Conservation (phyloP, 2,329 filamentous ascomycete species). For the Neobulgaria alba region DNA sequence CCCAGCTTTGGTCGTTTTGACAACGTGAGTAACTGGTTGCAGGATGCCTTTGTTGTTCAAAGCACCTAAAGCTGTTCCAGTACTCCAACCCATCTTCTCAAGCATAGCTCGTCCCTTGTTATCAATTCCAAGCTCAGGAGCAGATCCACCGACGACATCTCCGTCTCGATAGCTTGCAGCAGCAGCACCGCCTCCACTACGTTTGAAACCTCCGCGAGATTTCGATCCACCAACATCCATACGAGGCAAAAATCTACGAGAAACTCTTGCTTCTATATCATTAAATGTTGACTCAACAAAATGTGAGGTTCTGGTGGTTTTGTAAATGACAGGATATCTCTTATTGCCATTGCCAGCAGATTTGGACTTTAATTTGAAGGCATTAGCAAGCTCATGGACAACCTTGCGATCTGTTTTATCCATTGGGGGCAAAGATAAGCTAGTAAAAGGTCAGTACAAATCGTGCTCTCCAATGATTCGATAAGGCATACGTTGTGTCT, state of each 20-base stretch:
- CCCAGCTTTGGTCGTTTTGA: conserved; percentile 80
- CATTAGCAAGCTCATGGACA: conserved; percentile 70
- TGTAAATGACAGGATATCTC: conserved; percentile 69
- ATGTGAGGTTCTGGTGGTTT: conserved; percentile 56
- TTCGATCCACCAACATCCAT: conserved; percentile 35
- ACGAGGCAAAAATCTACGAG: conserved; percentile 47
- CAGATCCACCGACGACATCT: conserved; percentile 76
- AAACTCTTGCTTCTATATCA: conserved; percentile 37
- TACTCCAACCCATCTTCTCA: conserved; percentile 96
- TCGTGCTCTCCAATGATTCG: not conserved
- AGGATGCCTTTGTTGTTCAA: conserved; percentile 80
- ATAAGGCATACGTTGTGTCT: conserved; percentile 48
- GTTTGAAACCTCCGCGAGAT: conserved; percentile 24
- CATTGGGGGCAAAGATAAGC: conserved; percentile 75
- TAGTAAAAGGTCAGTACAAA: conserved; percentile 30
- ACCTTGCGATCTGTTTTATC: conserved; percentile 66
- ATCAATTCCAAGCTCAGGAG: conserved; percentile 71
- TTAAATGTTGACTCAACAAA: conserved; percentile 52
- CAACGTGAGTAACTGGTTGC: conserved; percentile 74
- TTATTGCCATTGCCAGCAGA: conserved; percentile 66
- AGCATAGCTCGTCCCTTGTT: conserved; percentile 83
- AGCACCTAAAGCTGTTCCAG: conserved; percentile 75
- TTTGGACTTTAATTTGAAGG: conserved; percentile 73
- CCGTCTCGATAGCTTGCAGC: conserved; percentile 66
- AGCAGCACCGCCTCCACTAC: too few species aligned